Evolutionary conservation across 306 rosid species (phyloP), one percentile per base, ranked within the genome.

Genomic region (Cicer arietinum): DNA sequence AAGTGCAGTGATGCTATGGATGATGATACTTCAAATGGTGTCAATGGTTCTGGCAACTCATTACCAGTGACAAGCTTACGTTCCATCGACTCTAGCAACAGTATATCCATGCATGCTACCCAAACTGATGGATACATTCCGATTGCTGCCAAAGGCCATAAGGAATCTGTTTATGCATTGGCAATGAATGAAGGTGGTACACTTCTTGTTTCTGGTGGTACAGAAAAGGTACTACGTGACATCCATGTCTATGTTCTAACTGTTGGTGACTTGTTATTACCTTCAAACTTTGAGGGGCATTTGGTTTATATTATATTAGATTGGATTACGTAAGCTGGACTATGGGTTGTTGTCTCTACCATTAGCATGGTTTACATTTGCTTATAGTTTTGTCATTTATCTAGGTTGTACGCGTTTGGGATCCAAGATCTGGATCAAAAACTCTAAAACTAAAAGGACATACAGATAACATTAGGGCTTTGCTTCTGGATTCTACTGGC

Each of bases 371-470:
- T 64, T 58, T 67, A 14, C 75, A 50, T 75, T 7, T 65, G 45
- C 71, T 14, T 64, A 48, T 59, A 0, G 3, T 57, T 3, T 48
- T 53, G 12, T 13, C 54, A 18, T 47, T 77, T 30, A 69, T 66
- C 35, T 76, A 95, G 99, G 99, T 95, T 61, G 96, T 95, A 67
- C 97, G 99, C 66, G 97, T 92, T 71, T 95, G 99, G 99, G 99
- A 95, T 60, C 85, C 99, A 47, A 90, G 99, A 87, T 86, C 91
- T 67, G 99, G 99, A 83, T 90, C 96, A 12, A 95, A 95, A 90
- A 85, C 96, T 9, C 84, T 95, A 91, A 95, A 95, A 84, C 84
- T 95, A 69, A 88, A 87, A 88, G 99, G 99, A 71, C 99, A 95
- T 76, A 76, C 96, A 41, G 99, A 95, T 89, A 95, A 95, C 82